These are phyloP conservation scores for Cryptococcus amylolentus DNA, from an alignment of 1,284 basidiomycete species.

Conservation along the genomic window DNA sequence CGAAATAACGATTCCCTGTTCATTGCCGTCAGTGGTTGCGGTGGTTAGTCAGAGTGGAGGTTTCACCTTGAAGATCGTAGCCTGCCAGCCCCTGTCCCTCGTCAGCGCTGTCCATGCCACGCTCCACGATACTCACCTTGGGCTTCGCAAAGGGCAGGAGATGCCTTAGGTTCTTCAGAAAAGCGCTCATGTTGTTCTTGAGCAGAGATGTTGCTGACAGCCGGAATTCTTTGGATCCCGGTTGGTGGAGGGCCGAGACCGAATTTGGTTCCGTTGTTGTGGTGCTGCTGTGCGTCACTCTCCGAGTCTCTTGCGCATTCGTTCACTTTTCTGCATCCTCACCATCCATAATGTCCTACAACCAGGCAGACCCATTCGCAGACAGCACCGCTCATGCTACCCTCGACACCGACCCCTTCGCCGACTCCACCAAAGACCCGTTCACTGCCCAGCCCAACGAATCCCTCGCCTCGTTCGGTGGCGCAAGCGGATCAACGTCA, in stretches of 20 bases:
- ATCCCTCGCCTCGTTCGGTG: slow-evolving; percentile 37
- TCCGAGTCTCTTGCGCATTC: too few species aligned
- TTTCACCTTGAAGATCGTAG: slow-evolving; percentile 17
- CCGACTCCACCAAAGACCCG: slow-evolving; percentile 32
- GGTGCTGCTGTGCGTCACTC: too few species aligned
- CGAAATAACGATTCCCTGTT: slow-evolving; percentile 31
- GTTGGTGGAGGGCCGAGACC: neutral
- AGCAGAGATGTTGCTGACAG: neutral
- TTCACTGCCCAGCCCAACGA: slow-evolving; percentile 36
- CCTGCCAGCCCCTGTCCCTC: slow-evolving; percentile 13
- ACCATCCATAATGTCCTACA: neutral
- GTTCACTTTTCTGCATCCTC: too few species aligned
- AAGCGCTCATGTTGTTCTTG: neutral
- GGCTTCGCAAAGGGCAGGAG: neutral
- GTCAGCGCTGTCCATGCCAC: neutral
- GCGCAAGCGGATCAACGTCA: slow-evolving; percentile 1
- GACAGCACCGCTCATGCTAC: slow-evolving; percentile 13
- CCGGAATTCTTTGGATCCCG: neutral
- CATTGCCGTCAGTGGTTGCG: neutral
- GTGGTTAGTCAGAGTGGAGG: neutral
- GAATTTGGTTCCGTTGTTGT: too few species aligned
- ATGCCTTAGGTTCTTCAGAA: neutral
- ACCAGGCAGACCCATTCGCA: slow-evolving; percentile 9
- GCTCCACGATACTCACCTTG: neutral
- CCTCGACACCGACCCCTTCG: slow-evolving; percentile 35